phyloP scores from a whole-genome alignment of 2,329 filamentous ascomycete genomes.

The Aspergillus cejpii region DNA sequence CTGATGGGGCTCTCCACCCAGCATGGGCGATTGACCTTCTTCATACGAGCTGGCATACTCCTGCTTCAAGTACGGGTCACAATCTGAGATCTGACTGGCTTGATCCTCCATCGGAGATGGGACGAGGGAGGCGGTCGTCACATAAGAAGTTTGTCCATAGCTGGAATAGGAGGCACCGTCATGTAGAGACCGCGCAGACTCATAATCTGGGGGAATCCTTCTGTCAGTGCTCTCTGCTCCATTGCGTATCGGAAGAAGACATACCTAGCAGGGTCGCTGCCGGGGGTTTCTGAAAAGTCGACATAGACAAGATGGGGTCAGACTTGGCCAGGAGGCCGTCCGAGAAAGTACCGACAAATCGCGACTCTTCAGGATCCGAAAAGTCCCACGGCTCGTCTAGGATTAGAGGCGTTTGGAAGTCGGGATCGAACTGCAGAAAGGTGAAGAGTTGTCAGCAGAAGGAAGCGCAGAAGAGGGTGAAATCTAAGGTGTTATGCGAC shows the following conservation, averaged over 20 bases:
- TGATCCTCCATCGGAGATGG: conserved; percentile 39
- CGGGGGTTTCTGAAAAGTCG: conserved; percentile 71
- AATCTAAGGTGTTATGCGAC: conserved; percentile 2
- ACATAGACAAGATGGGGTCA: conserved; percentile 67
- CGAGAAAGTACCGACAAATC: conserved; percentile 41
- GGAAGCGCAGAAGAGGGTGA: not conserved
- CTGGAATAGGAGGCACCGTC: conserved; percentile 38
- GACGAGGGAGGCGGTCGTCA: conserved; percentile 32
- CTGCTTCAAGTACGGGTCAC: conserved; percentile 36
- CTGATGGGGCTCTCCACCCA: conserved; percentile 55
- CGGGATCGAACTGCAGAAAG: conserved; percentile 34
- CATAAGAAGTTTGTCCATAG: conserved; percentile 37
- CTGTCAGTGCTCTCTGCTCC: not conserved
- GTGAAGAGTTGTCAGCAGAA: conserved; percentile 13
- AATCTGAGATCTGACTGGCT: conserved; percentile 37
- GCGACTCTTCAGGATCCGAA: conserved; percentile 42
- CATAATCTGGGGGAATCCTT: conserved; percentile 28
- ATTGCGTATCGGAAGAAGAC: conserved; percentile 40
- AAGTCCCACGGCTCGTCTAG: conserved; percentile 44
- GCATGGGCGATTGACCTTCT: conserved; percentile 59
- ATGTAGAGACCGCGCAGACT: conserved; percentile 34
- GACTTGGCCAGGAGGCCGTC: conserved; percentile 50
- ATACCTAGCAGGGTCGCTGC: conserved; percentile 74
- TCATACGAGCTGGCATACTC: conserved; percentile 49
- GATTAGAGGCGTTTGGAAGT: conserved; percentile 44